Evolutionary conservation across 495 filamentous ascomycete species (phyloP), one percentile per base, ranked within the genome.

Genomic region (Tuber aestivum): DNA sequence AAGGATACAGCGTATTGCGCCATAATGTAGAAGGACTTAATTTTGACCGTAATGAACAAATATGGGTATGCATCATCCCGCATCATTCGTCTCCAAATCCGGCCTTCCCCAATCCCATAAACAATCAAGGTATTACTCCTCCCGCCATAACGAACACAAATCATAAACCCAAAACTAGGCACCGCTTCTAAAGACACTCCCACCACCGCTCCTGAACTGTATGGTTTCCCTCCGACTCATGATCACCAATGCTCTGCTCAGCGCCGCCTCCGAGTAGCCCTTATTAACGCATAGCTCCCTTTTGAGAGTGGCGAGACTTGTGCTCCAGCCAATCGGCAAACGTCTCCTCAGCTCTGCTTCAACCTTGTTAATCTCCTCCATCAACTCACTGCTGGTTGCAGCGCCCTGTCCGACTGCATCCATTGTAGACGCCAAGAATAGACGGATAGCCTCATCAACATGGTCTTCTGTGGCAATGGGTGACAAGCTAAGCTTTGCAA

Each of bases 361-460:
- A 48, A 98, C 90, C 83, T 94, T 94, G 75, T 86, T 85, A 6
- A 92, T 91, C 83, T 97, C 95, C 72, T 96, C 94, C 86, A 93
- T 94, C 71, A 97, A 87, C 85, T 98, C 95, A 79, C 91, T 91
- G 84, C 88, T 93, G 70, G 92, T 92, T 76, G 92, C 89, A 72
- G 89, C 90, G 41, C 95, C 95, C 81, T 97, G 93, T 68, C 92
- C 93, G 61, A 97, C 93, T 4, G 95, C 95, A 84, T 99, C 95
- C 95, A 99, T 99, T 71, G 95, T 99, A 2, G 90, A 93, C 68
- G 95, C 96, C 7, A 99, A 86, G 91, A 99, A 99, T 41, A 99
- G 89, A 0, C 96, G 91, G 81, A 99, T 99, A 2, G 96, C 95
- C 86, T 99, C 95, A 83, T 99, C 94, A 71, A 99, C 95, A 84